Evolutionary conservation across 129 eudicot genomes (phyloP).

Genomic region (Mikania micrantha): DNA sequence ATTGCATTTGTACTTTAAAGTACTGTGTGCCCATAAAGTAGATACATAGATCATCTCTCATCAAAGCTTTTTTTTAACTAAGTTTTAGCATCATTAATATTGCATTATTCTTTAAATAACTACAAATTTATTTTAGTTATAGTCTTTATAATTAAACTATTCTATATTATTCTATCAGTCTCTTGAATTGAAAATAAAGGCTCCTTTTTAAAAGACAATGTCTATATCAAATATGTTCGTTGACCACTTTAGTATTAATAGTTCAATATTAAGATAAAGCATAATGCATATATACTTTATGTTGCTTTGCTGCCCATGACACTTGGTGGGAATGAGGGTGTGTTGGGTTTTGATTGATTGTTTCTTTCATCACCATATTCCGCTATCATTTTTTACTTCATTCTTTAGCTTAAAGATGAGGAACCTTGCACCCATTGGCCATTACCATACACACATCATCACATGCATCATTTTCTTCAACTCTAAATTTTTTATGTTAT

Average conservation of each 20-base stretch:
- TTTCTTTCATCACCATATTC: background rate
- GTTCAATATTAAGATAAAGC: no score
- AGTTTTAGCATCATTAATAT: background rate
- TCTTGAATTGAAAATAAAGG: no score
- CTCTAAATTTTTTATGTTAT: background rate
- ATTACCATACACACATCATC: background rate
- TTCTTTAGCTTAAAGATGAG: background rate
- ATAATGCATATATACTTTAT: conserved; percentile 13
- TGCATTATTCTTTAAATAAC: no score
- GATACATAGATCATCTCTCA: conserved; percentile 2
- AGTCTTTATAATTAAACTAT: no score
- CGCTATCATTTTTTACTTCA: background rate
- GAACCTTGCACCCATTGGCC: background rate
- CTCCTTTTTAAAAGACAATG: no score
- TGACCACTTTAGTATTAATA: no score
- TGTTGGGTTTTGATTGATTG: background rate
- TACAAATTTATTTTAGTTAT: no score
- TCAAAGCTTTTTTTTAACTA: background rate
- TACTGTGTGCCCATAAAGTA: conserved; percentile 9
- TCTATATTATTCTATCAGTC: no score
- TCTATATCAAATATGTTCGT: no score
- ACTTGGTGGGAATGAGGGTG: background rate
- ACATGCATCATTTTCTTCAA: background rate
- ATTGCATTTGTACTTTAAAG: conserved; percentile 2
- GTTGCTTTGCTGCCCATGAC: conserved; percentile 6